phyloP scores from a whole-genome alignment of 1,139 yeast genomes.

The Yamadazyma pseudoaaseri region DNA sequence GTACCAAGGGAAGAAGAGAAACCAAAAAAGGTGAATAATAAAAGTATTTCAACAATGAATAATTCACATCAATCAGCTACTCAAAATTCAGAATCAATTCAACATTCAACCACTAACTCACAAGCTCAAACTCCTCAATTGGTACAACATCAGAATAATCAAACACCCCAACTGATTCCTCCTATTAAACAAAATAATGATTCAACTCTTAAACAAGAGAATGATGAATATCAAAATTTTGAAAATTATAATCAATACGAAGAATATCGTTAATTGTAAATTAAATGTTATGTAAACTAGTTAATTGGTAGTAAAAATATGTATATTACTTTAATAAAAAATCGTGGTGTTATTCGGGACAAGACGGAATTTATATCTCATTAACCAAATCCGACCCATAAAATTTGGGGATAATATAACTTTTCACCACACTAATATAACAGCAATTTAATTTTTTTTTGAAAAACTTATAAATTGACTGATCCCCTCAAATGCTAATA shows the following conservation, averaged over 20 bases:
- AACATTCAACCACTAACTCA: not conserved
- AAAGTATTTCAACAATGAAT: constrained; percentile 3
- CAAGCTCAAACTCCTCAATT: constrained; percentile 4
- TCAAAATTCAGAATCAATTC: not conserved
- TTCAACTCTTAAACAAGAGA: constrained; percentile 3
- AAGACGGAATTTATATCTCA: constrained; percentile 2
- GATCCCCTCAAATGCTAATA: constrained; percentile 1
- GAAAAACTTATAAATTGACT: too few relatives aligned
- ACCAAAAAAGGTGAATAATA: constrained; percentile 35
- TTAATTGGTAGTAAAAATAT: not conserved
- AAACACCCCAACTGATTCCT: too few relatives aligned
- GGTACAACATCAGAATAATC: not conserved
- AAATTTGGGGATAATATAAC: not conserved
- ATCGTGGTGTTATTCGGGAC: constrained; percentile 1
- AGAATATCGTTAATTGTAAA: constrained; percentile 9
- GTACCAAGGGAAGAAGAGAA: constrained; percentile 83
- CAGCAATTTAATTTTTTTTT: constrained; percentile 1
- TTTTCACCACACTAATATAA: constrained; percentile 1
- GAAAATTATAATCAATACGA: constrained; percentile 16
- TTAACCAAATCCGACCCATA: not conserved
- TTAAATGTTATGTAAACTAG: not conserved
- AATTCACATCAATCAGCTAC: not conserved
- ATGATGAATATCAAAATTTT: constrained; percentile 13
- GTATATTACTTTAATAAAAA: constrained; percentile 3
- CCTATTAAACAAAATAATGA: constrained; percentile 3